These are phyloP conservation scores for Candida glucosophila DNA, from an alignment of 1,139 yeast species.

Conservation along the genomic window DNA sequence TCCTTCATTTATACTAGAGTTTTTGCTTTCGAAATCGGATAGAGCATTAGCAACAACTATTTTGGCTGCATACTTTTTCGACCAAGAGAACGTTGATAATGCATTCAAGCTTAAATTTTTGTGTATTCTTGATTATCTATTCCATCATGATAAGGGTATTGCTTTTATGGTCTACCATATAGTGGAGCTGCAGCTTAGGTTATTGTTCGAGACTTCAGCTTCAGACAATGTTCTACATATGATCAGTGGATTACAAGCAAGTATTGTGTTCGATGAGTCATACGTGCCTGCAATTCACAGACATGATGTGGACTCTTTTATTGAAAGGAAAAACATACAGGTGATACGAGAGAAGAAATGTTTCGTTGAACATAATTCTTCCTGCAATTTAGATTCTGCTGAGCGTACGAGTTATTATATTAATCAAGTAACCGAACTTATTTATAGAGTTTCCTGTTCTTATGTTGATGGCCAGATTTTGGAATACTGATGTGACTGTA, in stretches of 20 bases:
- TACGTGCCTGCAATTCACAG: constrained; percentile 13
- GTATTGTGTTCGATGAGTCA: constrained; percentile 12
- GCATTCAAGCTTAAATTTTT: constrained; percentile 47
- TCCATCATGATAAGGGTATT: constrained; percentile 22
- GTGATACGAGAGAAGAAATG: constrained; percentile 11
- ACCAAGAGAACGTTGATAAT: constrained; percentile 33
- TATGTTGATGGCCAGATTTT: constrained; percentile 29
- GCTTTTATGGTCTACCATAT: constrained; percentile 41
- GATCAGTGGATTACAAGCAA: constrained; percentile 20
- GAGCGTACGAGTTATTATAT: no score
- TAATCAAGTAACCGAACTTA: constrained; percentile 17
- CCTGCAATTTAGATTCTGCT: no score
- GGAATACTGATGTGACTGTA: constrained; percentile 20
- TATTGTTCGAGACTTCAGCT: constrained; percentile 21
- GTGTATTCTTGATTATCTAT: constrained; percentile 36
- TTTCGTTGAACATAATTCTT: no score
- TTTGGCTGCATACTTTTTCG: constrained; percentile 47
- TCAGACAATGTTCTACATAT: constrained; percentile 20
- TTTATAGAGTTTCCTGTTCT: constrained; percentile 31
- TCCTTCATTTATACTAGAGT: constrained; percentile 44
- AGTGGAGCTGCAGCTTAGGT: constrained; percentile 31
- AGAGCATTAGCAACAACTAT: constrained; percentile 39
- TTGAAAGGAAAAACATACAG: constrained; percentile 8
- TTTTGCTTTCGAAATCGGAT: constrained; percentile 31
- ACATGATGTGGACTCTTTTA: constrained; percentile 9